Evolutionary conservation across 805 yeast species (phyloP).

Genomic region (Nakazawaea sp.): DNA sequence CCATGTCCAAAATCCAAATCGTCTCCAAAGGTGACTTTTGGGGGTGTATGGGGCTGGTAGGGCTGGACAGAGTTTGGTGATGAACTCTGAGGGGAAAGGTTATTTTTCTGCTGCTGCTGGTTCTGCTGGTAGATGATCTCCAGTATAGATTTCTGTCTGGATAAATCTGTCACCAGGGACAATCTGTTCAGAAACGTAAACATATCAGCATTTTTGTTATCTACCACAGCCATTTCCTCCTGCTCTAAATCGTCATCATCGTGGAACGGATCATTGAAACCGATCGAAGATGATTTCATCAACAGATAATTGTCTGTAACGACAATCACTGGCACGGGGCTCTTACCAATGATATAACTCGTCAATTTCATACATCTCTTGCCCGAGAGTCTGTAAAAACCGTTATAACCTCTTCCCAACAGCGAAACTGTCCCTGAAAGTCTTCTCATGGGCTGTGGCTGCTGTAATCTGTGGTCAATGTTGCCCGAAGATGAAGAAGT

Average conservation of each 20-base stretch:
- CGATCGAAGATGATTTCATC: neutral
- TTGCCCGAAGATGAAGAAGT: neutral
- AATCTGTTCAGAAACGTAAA: slow-evolving; percentile 18
- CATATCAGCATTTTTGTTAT: slow-evolving; percentile 13
- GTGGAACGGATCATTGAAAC: neutral
- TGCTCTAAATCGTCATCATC: slow-evolving; percentile 6
- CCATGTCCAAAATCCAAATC: slow-evolving; percentile 13
- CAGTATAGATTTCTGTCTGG: slow-evolving; percentile 14
- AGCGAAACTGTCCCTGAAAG: slow-evolving; percentile 8
- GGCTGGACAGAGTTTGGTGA: slow-evolving; percentile 16
- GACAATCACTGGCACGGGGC: slow-evolving; percentile 12
- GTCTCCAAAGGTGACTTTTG: slow-evolving; percentile 18
- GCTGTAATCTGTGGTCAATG: neutral
- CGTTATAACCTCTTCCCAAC: slow-evolving; percentile 13
- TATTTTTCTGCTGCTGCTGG: too few species aligned
- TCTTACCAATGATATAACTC: slow-evolving; percentile 8
- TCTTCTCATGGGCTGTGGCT: neutral
- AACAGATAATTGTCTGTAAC: slow-evolving; percentile 6
- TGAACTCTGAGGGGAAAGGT: slow-evolving; percentile 12
- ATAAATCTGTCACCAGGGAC: slow-evolving; percentile 5
- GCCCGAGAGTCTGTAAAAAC: slow-evolving; percentile 9
- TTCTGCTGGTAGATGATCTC: slow-evolving; percentile 11
- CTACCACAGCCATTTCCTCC: neutral
- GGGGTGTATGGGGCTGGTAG: slow-evolving; percentile 15
- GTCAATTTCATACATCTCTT: slow-evolving; percentile 10